Evolutionary conservation across 768 basidiomycete species (phyloP), one percentile per base, ranked within the genome.

Genomic region (Mycena leptocephala): DNA sequence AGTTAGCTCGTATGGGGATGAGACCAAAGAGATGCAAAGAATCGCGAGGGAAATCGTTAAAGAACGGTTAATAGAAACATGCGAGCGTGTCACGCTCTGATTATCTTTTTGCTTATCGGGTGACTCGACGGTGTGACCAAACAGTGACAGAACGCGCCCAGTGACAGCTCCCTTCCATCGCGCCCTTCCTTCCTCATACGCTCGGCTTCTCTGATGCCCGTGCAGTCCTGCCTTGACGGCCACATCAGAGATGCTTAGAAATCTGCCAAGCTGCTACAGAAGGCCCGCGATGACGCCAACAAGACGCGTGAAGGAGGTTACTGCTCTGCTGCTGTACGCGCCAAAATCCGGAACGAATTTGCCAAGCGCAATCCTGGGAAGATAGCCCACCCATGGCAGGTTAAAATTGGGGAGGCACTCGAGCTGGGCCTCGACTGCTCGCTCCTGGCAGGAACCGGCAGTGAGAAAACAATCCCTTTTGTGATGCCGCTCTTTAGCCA

Each of bases 391-490:
- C 32, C 69, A 3, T 83, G 83, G 82, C 83, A 82, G 72, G 74
- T 84, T 11, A 81, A 83, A 51, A 72, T 79, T 1, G 64, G 80
- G 0, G 81, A 82, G 53, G 79, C 79, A 3, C 30, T 80, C 16
- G 11, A 73, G 1, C 43, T 82, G 0, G 81, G 82, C 3, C 41
- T 82, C 0, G 79, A 82, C 71, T 75, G 71, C 22, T 67, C 65
- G 0, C 74, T 81, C 2, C 76, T 80, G 5, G 75, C 77, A 4
- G 78, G 78, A 0, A 80, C 78, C 5, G 80, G 80, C 6, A 30
- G 56, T 6, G 80, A 78, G 16, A 81, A 81, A 61, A 79, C 58
- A n/a, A 46, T 81, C 77, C 81, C 18, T 81, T n/a, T 79, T 32
- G 51, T 79, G 26, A 76, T 81, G 74, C 78, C 80, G 20, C 63